Base-by-base conservation (phyloP, 768 basidiomycete species). In the Mycena chlorophos region DNA sequence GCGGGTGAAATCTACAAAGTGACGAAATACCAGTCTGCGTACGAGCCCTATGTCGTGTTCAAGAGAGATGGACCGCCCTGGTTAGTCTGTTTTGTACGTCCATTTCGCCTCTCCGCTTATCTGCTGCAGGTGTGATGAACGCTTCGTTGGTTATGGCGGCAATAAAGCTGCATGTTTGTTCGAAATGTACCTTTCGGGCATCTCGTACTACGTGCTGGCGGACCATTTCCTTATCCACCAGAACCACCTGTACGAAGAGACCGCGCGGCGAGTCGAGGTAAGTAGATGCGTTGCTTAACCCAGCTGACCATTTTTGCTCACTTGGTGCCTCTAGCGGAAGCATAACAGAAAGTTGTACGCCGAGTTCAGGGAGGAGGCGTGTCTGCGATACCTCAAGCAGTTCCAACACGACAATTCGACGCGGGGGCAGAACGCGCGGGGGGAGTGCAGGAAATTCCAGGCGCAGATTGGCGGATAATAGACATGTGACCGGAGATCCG, bases 81-180 rank as follows among this genome's bases (percentile, higher is more conserved):
- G 89, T 89, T 57, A 45, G 27, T 13, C 29, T 50, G 6, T 55
- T 46, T 40, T n/a, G 19, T 53, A 10, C 48, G 40, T 29, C 28
- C n/a, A 25, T 47, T 51, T 31, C 42, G 25, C 54, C 39, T 56
- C 34, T 37, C 34, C 34, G 34, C n/a, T n/a, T n/a, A n/a, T n/a
- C n/a, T n/a, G n/a, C n/a, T n/a, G n/a, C 22, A 92, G 91, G 91
- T 94, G 92, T 64, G 91, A 94, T 63, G 91, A 94, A 67, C 82
- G 91, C 29, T 95, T 95, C 65, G 79, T 93, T 43, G 93, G 93
- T 1, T 94, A 94, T 68, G 93, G 93, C 3, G 91, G 86, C 2
- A 95, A 95, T 76, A 95, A 95, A 69, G 93, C 93, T 2, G 92
- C 94, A 10, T 94, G 93, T 66, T 77, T 94, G 31, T 94, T 88